These are phyloP conservation scores for Murraya koenigii DNA, from an alignment of 345 rosid species.

Conservation along the genomic window DNA sequence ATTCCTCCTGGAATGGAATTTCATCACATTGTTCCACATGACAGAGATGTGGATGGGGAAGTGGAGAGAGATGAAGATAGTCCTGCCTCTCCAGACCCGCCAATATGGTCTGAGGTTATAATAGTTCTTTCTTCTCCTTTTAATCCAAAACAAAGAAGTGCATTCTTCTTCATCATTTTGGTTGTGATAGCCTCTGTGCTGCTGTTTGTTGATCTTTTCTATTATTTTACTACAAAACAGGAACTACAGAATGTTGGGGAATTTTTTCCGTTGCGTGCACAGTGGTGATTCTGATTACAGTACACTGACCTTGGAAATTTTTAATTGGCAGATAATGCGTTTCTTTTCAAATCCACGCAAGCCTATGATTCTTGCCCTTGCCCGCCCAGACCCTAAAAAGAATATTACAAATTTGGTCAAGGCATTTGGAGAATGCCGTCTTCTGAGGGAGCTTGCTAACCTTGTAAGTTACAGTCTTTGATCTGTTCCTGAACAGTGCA, in stretches of 20 bases:
- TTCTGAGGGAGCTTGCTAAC: conserved; percentile 70
- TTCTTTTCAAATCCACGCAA: conserved; percentile 78
- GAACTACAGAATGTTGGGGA: not conserved
- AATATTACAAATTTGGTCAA: conserved; percentile 73
- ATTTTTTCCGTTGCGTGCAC: not conserved
- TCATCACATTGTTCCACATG: conserved; percentile 70
- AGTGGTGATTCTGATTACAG: not conserved
- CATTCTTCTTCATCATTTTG: not conserved
- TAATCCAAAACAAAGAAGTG: not conserved
- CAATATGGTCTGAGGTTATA: conserved; percentile 83
- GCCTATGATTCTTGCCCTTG: conserved; percentile 88
- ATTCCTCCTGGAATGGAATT: conserved; percentile 99
- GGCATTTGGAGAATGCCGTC: conserved; percentile 88
- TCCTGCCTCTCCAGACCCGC: conserved; percentile 62
- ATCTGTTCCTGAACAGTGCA: not conserved
- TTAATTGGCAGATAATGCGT: conserved; percentile 64
- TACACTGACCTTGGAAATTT: conserved; percentile 3
- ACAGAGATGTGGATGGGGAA: conserved; percentile 73
- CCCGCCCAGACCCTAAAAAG: conserved; percentile 87
- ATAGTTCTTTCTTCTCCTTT: not conserved
- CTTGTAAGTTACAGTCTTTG: conserved; percentile 43
- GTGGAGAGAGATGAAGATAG: conserved; percentile 50
- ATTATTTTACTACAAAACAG: not conserved
- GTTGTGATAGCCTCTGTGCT: not conserved
- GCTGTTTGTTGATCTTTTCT: not conserved